Evolutionary conservation across 2,329 filamentous ascomycete genomes (phyloP).

Genomic region (Pseudocercospora vitis): DNA sequence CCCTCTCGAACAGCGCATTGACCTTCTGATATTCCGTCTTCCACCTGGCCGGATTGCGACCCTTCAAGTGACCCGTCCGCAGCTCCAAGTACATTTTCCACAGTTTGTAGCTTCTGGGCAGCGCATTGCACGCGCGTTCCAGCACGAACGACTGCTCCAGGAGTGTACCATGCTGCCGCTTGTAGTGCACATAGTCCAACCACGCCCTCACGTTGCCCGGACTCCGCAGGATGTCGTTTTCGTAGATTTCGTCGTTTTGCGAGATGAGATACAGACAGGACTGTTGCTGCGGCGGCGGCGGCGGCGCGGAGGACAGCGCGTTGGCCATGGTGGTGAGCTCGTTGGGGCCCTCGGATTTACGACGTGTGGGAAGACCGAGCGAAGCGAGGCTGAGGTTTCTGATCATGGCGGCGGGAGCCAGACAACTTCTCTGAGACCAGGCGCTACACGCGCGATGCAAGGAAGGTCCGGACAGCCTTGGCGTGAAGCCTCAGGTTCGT

Average conservation of each 20-base stretch:
- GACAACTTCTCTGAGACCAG: neutral
- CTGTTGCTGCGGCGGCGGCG: slow-evolving; percentile 20
- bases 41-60: slow-evolving; percentile 78
- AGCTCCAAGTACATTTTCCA: slow-evolving; percentile 97
- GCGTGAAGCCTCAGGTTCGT: slow-evolving; percentile 1
- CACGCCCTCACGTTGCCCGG: slow-evolving; percentile 86
- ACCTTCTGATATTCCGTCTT: slow-evolving; percentile 85
- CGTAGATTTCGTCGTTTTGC: slow-evolving; percentile 90
- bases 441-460: slow-evolving; percentile 1
- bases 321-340: slow-evolving; percentile 13
- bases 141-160: slow-evolving; percentile 85
- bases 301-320: slow-evolving; percentile 17
- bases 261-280: slow-evolving; percentile 55
- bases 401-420: slow-evolving; percentile 12
- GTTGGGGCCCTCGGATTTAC: slow-evolving; percentile 21
- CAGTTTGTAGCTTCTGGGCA: slow-evolving; percentile 94
- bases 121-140: slow-evolving; percentile 83
- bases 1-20: slow-evolving; percentile 90
- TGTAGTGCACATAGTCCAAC: slow-evolving; percentile 91
- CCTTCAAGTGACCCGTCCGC: slow-evolving; percentile 64
- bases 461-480: neutral
- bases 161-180: slow-evolving; percentile 77
- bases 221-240: slow-evolving; percentile 90
- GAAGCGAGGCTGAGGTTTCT: slow-evolving; percentile 12
- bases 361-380: slow-evolving; percentile 23